Percentiles rank a stretch among this genome's conserved stretches.
phyloP scores from a whole-genome alignment of 164 flowering plant species.

The Nymphaea thermarum region DNA sequence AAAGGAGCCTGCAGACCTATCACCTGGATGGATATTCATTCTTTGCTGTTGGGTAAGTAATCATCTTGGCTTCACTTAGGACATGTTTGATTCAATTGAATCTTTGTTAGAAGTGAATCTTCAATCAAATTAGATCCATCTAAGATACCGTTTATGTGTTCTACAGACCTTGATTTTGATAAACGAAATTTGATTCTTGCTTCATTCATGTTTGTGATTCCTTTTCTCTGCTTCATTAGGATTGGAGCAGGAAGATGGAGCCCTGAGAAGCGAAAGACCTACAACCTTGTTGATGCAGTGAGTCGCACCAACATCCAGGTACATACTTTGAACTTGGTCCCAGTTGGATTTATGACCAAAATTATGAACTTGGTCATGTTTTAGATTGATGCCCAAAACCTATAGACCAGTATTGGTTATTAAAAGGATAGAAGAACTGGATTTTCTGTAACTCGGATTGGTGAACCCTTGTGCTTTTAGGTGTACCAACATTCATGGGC shows the following conservation, averaged over 20 bases:
- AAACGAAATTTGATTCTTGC: no score
- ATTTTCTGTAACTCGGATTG: neutral
- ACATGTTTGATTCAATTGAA: neutral
- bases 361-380: no score
- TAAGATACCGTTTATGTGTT: no score
- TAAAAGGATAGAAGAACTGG: no score
- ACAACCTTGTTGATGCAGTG: slow-evolving; percentile 1
- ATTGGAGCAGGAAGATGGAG: neutral
- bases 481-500: slow-evolving; percentile 1
- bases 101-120: no score
- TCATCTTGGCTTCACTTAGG: neutral
- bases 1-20: slow-evolving; percentile 31
- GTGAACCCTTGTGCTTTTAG: neutral
- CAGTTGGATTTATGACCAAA: neutral
- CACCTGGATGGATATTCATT: slow-evolving; percentile 41
- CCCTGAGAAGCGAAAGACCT: slow-evolving; percentile 1
- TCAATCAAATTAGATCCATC: no score
- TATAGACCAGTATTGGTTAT: no score
- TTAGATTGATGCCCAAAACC: no score
- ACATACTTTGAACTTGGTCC: neutral
- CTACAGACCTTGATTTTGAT: no score
- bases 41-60: slow-evolving; percentile 37
- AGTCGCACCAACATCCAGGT: slow-evolving; percentile 3
- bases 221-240: neutral
- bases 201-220: no score